Evolutionary conservation across 169 alveolate species (phyloP).

Genomic region (Plasmodium vinckei): DNA sequence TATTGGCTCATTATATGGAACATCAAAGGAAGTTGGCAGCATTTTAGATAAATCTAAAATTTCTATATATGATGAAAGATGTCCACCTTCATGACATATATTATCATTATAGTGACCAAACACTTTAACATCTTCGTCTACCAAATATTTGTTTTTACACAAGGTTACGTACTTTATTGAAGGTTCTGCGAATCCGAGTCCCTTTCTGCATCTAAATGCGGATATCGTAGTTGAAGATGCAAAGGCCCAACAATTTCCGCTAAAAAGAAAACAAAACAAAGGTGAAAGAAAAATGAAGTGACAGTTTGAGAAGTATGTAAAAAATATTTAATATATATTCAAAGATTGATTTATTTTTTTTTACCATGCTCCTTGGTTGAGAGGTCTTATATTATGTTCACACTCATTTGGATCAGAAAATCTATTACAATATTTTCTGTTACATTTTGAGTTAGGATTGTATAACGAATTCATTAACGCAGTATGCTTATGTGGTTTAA

Average conservation of each 20-base stretch:
- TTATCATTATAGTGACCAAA: conserved; percentile 58
- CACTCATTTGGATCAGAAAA: conserved; percentile 62
- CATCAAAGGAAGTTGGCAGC: conserved; percentile 53
- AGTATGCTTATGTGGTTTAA: conserved; percentile 24
- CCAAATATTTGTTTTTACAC: conserved; percentile 22
- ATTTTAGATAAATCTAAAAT: conserved; percentile 8
- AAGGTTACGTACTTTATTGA: conserved; percentile 59
- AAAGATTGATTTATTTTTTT: neutral
- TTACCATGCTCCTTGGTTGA: conserved; percentile 70
- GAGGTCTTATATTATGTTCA: conserved; percentile 42
- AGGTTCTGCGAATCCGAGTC: conserved; percentile 58
- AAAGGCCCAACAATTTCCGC: conserved; percentile 73
- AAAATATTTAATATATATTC: too few relatives aligned
- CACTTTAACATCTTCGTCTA: neutral
- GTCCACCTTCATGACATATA: conserved; percentile 64
- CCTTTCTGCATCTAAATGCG: conserved; percentile 62
- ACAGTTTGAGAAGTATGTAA: too few relatives aligned
- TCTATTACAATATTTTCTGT: conserved; percentile 33
- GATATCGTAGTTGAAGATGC: conserved; percentile 45
- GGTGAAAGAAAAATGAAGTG: neutral
- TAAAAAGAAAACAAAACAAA: neutral
- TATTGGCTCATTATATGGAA: conserved; percentile 56
- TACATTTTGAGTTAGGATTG: conserved; percentile 16
- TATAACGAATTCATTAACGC: conserved; percentile 41
- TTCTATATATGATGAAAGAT: conserved; percentile 27